phyloP scores from a whole-genome alignment of 768 basidiomycete species.

The Coprinellus micaceus region DNA sequence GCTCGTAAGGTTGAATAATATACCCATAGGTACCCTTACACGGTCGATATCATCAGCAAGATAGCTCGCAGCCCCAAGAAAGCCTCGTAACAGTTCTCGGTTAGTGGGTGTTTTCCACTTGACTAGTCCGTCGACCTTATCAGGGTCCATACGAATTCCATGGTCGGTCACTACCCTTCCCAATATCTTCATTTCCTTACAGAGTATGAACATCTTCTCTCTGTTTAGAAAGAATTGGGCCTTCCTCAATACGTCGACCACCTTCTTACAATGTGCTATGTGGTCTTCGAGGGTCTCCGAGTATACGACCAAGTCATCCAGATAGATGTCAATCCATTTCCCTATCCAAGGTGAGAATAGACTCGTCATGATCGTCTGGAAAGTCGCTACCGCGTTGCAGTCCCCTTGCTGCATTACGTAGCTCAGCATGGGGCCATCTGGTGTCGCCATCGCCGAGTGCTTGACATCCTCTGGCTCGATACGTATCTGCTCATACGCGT shows the following conservation, averaged over 20 bases:
- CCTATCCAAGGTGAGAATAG: constrained; percentile 32
- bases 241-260: constrained; percentile 21
- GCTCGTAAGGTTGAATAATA: constrained; percentile 20
- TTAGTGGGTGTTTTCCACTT: constrained; percentile 13
- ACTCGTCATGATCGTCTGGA: constrained; percentile 41
- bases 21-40: constrained; percentile 27
- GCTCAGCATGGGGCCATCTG: constrained; percentile 40
- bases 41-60: constrained; percentile 22
- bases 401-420: constrained; percentile 29
- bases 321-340: constrained; percentile 27
- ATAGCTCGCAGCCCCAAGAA: constrained; percentile 34
- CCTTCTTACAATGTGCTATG: constrained; percentile 17
- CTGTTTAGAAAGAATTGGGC: constrained; percentile 22
- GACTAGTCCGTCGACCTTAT: constrained; percentile 27
- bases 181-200: constrained; percentile 24
- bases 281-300: constrained; percentile 33
- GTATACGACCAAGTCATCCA: constrained; percentile 24
- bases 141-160: constrained; percentile 33
- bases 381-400: constrained; percentile 34
- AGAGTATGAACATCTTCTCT: constrained; percentile 3
- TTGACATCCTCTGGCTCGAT: constrained; percentile 23
- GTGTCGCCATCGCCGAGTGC: constrained; percentile 25
- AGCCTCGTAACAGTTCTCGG: constrained; percentile 24
- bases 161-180: constrained; percentile 30
- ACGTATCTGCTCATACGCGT: constrained; percentile 35